Base-by-base conservation (phyloP, 1,139 yeast species). In the Kodamaea fungicola region DNA sequence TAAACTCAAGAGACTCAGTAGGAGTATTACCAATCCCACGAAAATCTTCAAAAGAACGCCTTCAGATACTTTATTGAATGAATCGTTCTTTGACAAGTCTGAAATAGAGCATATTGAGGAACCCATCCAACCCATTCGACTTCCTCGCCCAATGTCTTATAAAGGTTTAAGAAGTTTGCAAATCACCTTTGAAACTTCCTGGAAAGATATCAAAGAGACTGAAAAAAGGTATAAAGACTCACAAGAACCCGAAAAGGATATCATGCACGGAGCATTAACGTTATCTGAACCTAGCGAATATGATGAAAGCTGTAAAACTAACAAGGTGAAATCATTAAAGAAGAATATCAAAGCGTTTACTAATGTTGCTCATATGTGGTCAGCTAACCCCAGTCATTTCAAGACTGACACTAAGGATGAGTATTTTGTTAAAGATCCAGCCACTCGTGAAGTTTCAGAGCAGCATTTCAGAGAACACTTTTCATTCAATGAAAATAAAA, bases 331-430 rank as follows among this genome's bases (percentile, higher is more conserved):
- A 25, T 40, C 55, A 2, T 36, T 64, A 21, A 58, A 60, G 22
- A 62, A 57, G 37, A 57, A 61, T 32, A 52, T 64, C 32, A 48
- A 62, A 33, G 59, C 59, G 0, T 49, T 67, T 27, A 52, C 66
- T 0, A 55, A 50, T 38, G 75, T 80, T 26, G 59, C 76, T 1
- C 76, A 67, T 27, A 71, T 80, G 75, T 81, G 87, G 84, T 63
- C 71, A 10, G 77, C 86, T 1, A 68, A 70, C 33, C 84, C 84
- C 2, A 71, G 60, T 32, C 96, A 87, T 59, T 87, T 74, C 54
- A 49, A 51, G 2, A 44, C 48, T 21, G 55, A 57, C 13, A 71
- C 67, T 16, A 72, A 70, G 31, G 80, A 77, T 43, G 61, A 66
- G 3, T 76, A 63, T 49, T 73, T 68, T 43, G 76, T 80, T 0